Conservation (phyloP, 495 filamentous ascomycete genomes). For the Penicillium bialowiezense region DNA sequence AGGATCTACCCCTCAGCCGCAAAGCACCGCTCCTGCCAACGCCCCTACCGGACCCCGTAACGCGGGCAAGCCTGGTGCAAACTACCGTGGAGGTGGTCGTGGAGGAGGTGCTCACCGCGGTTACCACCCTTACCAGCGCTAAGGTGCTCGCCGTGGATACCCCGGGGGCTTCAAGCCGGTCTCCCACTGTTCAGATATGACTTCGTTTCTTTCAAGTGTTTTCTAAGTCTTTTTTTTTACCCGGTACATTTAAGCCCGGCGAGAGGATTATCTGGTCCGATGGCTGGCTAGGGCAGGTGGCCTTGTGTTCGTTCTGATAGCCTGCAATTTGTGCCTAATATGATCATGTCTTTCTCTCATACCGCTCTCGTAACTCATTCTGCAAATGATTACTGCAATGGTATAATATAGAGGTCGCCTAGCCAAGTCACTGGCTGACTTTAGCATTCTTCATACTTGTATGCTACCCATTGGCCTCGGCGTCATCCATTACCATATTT, state of each 20-base stretch:
- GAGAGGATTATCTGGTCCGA: background rate
- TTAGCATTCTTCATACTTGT: too few species aligned
- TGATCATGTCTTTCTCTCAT: too few species aligned
- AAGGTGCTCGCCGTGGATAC: background rate
- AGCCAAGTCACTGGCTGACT: too few species aligned
- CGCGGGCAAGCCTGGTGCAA: conserved; percentile 86
- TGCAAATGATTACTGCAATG: too few species aligned
- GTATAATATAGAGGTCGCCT: too few species aligned
- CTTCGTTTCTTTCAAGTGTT: conserved; percentile 7
- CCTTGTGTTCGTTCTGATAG: too few species aligned
- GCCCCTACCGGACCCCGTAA: conserved; percentile 97
- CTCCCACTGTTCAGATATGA: background rate
- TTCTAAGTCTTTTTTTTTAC: conserved; percentile 6
- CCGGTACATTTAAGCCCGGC: background rate
- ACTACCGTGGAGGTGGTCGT: conserved; percentile 91
- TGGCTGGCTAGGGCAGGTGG: too few species aligned
- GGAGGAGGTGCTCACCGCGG: conserved; percentile 69
- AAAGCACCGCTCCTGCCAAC: conserved; percentile 80
- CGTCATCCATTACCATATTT: too few species aligned
- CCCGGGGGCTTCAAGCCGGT: background rate
- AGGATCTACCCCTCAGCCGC: conserved; percentile 53
- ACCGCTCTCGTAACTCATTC: too few species aligned
- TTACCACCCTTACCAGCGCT: conserved; percentile 76
- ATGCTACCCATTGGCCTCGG: too few species aligned
- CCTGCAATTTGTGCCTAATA: too few species aligned